These are phyloP conservation scores for Russula ochroleuca DNA, from an alignment of 768 basidiomycete species.

Conservation along the genomic window DNA sequence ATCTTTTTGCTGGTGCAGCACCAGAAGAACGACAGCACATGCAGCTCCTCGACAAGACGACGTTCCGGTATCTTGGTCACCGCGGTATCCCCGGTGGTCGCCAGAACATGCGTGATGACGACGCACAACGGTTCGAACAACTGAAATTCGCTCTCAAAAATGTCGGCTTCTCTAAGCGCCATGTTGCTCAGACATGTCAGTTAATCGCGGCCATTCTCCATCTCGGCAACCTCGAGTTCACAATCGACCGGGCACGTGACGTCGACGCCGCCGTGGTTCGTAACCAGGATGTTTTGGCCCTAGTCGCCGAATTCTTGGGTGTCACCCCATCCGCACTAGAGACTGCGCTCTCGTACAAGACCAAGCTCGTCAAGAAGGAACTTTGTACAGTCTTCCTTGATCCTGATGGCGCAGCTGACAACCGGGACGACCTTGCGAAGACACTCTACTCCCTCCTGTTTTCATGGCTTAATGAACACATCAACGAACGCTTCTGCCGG, in stretches of 20 bases:
- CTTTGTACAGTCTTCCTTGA: conserved; percentile 97
- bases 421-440: conserved; percentile 91
- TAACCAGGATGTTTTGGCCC: conserved; percentile 74
- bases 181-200: conserved; percentile 94
- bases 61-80: conserved; percentile 84
- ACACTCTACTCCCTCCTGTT: conserved; percentile 92
- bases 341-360: conserved; percentile 81
- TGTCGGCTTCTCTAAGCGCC: conserved; percentile 88
- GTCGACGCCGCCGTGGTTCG: conserved; percentile 91
- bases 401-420: conserved; percentile 87
- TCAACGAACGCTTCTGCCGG: conserved; percentile 91
- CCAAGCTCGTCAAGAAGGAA: conserved; percentile 90
- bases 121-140: conserved; percentile 86
- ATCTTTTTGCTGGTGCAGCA: conserved; percentile 87
- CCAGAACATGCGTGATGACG: conserved; percentile 61
- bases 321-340: conserved; percentile 71
- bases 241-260: conserved; percentile 73
- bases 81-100: conserved; percentile 45
- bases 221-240: conserved; percentile 93
- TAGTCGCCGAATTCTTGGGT: conserved; percentile 90
- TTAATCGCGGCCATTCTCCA: conserved; percentile 94
- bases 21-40: conserved; percentile 86
- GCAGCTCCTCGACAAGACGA: conserved; percentile 71
- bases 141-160: conserved; percentile 92
- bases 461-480: conserved; percentile 92